These are phyloP conservation scores for Saccharomyces hybrid DNA, from an alignment of 1,139 yeast genomes.

Conservation along the genomic window DNA sequence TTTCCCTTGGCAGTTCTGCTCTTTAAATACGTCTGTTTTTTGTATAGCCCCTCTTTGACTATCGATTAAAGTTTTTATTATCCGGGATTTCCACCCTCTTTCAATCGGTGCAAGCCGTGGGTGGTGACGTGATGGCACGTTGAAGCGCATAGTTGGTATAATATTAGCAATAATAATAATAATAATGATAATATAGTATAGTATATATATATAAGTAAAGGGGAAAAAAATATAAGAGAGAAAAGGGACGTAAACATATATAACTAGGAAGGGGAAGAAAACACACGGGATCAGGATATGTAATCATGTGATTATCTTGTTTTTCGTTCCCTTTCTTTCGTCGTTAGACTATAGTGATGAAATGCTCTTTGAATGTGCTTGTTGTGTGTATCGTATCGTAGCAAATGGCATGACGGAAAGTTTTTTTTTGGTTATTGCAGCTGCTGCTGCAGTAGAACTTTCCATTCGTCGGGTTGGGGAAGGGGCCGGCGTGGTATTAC, in stretches of 20 bases:
- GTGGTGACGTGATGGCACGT: background rate
- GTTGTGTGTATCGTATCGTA: constrained; percentile 1
- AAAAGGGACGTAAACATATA: background rate
- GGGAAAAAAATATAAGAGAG: background rate
- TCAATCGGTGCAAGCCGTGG: background rate
- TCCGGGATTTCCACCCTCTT: background rate
- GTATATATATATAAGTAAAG: background rate
- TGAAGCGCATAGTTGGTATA: background rate
- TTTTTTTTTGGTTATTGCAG: background rate
- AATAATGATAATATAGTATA: background rate
- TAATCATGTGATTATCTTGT: background rate
- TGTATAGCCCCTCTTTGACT: background rate
- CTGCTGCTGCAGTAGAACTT: background rate
- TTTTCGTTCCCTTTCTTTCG: background rate
- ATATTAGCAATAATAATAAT: background rate
- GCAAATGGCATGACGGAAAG: background rate
- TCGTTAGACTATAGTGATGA: background rate
- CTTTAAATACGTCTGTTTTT: background rate
- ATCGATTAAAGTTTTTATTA: background rate
- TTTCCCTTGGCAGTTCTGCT: background rate
- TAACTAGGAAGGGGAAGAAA: background rate
- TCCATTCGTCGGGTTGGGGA: background rate
- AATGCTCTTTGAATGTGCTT: constrained; percentile 1
- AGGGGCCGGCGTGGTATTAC: constrained; percentile 8
- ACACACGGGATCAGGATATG: background rate